Evolutionary conservation across 495 filamentous ascomycete species (phyloP).

Genomic region (Penicillium taxi): DNA sequence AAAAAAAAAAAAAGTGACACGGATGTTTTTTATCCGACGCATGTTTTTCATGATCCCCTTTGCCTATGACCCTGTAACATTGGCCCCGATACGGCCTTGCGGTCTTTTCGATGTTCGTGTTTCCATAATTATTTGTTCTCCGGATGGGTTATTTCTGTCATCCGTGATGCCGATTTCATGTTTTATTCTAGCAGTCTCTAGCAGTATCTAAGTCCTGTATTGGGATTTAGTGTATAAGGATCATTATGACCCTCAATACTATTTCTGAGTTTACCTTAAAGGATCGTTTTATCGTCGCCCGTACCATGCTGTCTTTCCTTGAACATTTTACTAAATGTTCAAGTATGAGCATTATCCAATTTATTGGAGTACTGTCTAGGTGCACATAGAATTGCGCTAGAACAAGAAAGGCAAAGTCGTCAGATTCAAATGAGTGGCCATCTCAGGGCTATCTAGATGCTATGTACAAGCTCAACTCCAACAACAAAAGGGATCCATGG

Average conservation of each 20-base stretch:
- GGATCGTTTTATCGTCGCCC: no score
- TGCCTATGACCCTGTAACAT: constrained; percentile 28
- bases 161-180: constrained; percentile 22
- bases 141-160: constrained; percentile 11
- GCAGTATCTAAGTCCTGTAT: constrained; percentile 8
- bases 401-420: background rate
- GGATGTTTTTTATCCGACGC: constrained; percentile 22
- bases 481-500: background rate
- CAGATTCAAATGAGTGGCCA: background rate
- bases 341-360: background rate
- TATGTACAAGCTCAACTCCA: constrained; percentile 3
- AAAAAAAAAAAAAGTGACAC: constrained; percentile 27
- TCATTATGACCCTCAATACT: constrained; percentile 8
- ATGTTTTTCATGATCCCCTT: constrained; percentile 22
- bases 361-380: no score
- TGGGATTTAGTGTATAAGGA: constrained; percentile 11
- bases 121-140: constrained; percentile 11
- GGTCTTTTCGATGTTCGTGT: constrained; percentile 14
- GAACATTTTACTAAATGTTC: background rate
- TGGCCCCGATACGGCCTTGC: constrained; percentile 11
- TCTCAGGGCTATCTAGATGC: background rate
- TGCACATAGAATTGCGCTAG: no score
- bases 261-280: no score
- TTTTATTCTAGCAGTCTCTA: no score
- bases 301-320: no score